phyloP scores from a whole-genome alignment of 768 basidiomycete genomes.

The Dendrothele bispora region DNA sequence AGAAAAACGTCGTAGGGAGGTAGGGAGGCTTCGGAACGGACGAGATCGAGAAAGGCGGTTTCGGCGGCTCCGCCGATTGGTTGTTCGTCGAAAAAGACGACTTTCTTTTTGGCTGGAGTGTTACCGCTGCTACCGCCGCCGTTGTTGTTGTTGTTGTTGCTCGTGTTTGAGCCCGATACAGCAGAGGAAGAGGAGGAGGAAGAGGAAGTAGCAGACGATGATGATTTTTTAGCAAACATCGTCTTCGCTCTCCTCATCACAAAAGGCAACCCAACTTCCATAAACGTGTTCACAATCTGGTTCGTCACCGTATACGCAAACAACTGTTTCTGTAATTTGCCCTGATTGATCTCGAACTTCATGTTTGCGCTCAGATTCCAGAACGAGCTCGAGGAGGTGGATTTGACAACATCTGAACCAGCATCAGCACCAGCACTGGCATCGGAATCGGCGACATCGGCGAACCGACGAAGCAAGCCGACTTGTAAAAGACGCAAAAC shows the following conservation, averaged over 20 bases:
- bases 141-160: too few species aligned
- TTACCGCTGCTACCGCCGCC: too few species aligned
- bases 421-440: background rate
- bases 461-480: slow-evolving; percentile 17
- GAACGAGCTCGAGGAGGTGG: too few species aligned
- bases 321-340: slow-evolving; percentile 84
- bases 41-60: slow-evolving; percentile 73
- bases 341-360: slow-evolving; percentile 60
- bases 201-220: slow-evolving; percentile 2
- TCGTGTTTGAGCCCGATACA: background rate
- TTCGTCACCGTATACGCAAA: slow-evolving; percentile 92
- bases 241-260: slow-evolving; percentile 59
- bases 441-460: slow-evolving; percentile 7
- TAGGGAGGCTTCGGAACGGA: slow-evolving; percentile 39
- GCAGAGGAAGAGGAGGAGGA: background rate
- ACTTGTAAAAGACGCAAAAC: slow-evolving; percentile 65
- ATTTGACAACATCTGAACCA: slow-evolving; percentile 12
- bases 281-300: slow-evolving; percentile 76
- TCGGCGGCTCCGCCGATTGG: slow-evolving; percentile 57
- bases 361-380: slow-evolving; percentile 60
- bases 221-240: slow-evolving; percentile 46
- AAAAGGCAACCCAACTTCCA: slow-evolving; percentile 82
- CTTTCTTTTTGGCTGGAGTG: slow-evolving; percentile 8
- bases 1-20: slow-evolving; percentile 69
- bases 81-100: slow-evolving; percentile 12